Evolutionary conservation across 2,329 filamentous ascomycete genomes (phyloP).

Genomic region (Alternaria solani): DNA sequence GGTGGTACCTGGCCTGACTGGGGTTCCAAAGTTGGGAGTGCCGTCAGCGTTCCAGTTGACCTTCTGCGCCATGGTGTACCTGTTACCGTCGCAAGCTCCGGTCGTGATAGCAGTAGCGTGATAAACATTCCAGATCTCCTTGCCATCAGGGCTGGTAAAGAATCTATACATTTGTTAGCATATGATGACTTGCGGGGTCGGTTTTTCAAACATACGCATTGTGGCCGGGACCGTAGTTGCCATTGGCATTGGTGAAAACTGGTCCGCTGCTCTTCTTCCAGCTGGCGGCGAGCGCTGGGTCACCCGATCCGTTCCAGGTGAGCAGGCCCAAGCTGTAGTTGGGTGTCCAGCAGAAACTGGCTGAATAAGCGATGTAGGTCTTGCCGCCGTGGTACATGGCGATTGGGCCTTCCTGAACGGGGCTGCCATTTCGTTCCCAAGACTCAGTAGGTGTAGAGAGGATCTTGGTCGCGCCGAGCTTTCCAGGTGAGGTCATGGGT

Average conservation of each 20-base stretch:
- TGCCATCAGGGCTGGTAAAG: constrained; percentile 64
- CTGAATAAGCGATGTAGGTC: constrained; percentile 64
- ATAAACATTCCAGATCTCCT: constrained; percentile 64
- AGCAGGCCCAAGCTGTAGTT: constrained; percentile 64
- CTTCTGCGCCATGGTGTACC: constrained; percentile 64
- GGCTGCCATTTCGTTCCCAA: constrained; percentile 61
- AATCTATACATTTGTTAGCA: constrained; percentile 52
- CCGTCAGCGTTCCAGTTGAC: constrained; percentile 62
- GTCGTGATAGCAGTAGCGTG: constrained; percentile 61
- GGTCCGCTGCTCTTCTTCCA: constrained; percentile 63
- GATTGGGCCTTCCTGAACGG: constrained; percentile 65
- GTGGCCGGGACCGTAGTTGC: constrained; percentile 65
- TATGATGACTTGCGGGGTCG: not conserved
- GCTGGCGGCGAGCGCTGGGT: constrained; percentile 55
- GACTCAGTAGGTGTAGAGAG: constrained; percentile 61
- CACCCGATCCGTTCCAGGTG: constrained; percentile 60
- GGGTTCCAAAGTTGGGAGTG: constrained; percentile 60
- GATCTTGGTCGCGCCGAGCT: constrained; percentile 57
- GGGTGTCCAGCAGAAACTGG: constrained; percentile 60
- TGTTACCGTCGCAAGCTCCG: constrained; percentile 62
- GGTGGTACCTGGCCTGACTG: constrained; percentile 38
- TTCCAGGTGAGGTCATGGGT: constrained; percentile 51
- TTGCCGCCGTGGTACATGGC: constrained; percentile 63
- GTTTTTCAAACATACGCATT: constrained; percentile 51
- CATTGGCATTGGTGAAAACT: constrained; percentile 62